A percentile compares a stretch with the other conserved stretches of the same genome.
phyloP scores from a whole-genome alignment of 2,329 filamentous ascomycete genomes.

The Fusarium palustre region DNA sequence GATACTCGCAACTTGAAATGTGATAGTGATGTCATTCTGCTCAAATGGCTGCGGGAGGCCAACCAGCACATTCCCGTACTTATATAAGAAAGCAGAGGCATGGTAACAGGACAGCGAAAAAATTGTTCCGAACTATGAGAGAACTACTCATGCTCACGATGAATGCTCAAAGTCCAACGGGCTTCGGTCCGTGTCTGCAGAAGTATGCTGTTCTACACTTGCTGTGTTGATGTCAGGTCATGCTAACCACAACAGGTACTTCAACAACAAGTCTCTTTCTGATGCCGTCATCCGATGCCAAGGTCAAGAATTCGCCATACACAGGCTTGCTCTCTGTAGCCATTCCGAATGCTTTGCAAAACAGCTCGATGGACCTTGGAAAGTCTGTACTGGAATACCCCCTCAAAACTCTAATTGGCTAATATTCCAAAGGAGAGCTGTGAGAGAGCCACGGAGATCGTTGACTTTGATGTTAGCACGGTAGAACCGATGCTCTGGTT shows the following conservation, averaged over 20 bases:
- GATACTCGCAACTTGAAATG: no score
- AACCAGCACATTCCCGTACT: no score
- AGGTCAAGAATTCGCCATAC: background rate
- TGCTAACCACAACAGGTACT: background rate
- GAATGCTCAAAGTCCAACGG: background rate
- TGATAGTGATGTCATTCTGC: no score
- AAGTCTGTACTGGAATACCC: fast-evolving
- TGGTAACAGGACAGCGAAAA: background rate
- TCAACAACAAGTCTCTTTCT: background rate
- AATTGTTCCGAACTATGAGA: background rate
- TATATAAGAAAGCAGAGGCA: background rate
- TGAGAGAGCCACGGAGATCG: fast-evolving
- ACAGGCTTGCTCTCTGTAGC: background rate
- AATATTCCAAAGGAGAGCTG: background rate
- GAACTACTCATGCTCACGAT: background rate
- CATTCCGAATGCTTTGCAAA: slow-evolving; percentile 5
- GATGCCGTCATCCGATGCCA: slow-evolving; percentile 1
- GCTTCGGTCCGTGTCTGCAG: background rate
- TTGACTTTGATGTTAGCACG: fast-evolving
- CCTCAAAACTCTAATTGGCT: fast-evolving
- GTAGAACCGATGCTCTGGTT: background rate
- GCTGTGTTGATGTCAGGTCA: fast-evolving
- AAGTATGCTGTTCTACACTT: fast-evolving
- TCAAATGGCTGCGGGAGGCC: no score
- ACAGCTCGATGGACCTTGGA: background rate